Conservation (phyloP, 768 basidiomycete species). For the Amanita exitialis region DNA sequence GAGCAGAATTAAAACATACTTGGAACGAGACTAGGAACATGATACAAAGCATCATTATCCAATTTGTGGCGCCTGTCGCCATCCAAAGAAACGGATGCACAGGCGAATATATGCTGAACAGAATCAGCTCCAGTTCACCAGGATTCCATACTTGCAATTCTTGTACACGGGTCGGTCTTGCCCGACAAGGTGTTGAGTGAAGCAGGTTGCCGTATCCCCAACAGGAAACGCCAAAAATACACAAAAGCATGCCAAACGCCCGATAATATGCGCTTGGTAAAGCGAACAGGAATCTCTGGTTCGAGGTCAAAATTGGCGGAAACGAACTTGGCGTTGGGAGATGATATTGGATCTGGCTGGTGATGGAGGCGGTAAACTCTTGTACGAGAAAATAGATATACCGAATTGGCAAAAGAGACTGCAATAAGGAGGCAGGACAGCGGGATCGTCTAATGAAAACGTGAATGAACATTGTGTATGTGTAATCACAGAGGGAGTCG, state of each 20-base stretch:
- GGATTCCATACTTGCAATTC: slow-evolving; percentile 76
- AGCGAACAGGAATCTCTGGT: slow-evolving; percentile 32
- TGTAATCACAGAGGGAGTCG: slow-evolving; percentile 7
- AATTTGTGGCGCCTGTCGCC: slow-evolving; percentile 59
- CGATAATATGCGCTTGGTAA: slow-evolving; percentile 30
- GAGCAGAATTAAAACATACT: slow-evolving; percentile 27
- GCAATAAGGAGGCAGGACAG: slow-evolving; percentile 45
- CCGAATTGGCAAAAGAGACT: slow-evolving; percentile 45
- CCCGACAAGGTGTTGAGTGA: slow-evolving; percentile 24
- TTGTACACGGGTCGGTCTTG: slow-evolving; percentile 49
- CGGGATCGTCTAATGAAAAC: slow-evolving; percentile 45
- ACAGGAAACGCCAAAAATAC: slow-evolving; percentile 54
- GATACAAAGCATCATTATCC: slow-evolving; percentile 60
- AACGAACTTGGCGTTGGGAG: slow-evolving; percentile 61
- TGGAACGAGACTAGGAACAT: slow-evolving; percentile 62
- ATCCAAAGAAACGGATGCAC: slow-evolving; percentile 69
- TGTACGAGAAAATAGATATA: slow-evolving; percentile 64
- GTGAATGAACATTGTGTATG: slow-evolving; percentile 4
- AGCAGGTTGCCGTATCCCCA: slow-evolving; percentile 46
- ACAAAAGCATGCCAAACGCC: slow-evolving; percentile 44
- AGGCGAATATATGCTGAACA: slow-evolving; percentile 75
- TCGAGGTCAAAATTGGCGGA: slow-evolving; percentile 39
- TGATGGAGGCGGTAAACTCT: slow-evolving; percentile 60
- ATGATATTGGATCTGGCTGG: slow-evolving; percentile 54
- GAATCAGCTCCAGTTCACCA: slow-evolving; percentile 53